Conservation (phyloP, 1,139 yeast genomes). For the Scheffersomyces stambukii region DNA sequence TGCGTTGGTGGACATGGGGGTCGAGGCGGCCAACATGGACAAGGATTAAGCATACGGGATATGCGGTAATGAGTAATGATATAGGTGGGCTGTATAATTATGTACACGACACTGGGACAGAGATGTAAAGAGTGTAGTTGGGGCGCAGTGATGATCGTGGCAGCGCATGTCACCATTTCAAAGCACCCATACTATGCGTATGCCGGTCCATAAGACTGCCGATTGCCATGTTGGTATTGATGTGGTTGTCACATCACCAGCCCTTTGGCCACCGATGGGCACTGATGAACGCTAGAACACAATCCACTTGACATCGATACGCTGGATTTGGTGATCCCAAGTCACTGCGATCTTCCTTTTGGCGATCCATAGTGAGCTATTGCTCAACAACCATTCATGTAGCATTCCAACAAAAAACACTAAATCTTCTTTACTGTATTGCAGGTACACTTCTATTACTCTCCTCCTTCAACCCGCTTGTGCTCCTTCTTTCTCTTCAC, state of each 20-base stretch:
- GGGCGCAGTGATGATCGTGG: too few relatives aligned
- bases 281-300: too few relatives aligned
- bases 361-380: not conserved
- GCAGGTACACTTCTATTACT: too few relatives aligned
- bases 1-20: constrained; percentile 32
- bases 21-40: constrained; percentile 22
- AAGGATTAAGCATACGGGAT: constrained; percentile 1
- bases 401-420: constrained; percentile 1
- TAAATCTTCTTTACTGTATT: not conserved
- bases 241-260: too few relatives aligned
- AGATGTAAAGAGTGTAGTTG: not conserved
- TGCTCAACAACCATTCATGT: not conserved
- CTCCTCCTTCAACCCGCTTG: constrained; percentile 3
- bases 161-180: too few relatives aligned
- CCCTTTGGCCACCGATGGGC: too few relatives aligned
- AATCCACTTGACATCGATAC: too few relatives aligned
- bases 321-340: too few relatives aligned
- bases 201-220: too few relatives aligned
- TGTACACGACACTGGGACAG: not conserved
- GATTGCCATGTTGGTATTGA: too few relatives aligned
- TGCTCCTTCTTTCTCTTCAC: constrained; percentile 34
- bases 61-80: constrained; percentile 1
- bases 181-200: too few relatives aligned
- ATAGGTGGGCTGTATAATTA: constrained; percentile 1
- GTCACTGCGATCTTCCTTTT: constrained; percentile 1